A percentile compares a stretch with the other conserved stretches of the same genome.
These are phyloP conservation scores for Sporothrix protearum DNA, from an alignment of 2,329 filamentous ascomycete genomes.

Conservation along the genomic window DNA sequence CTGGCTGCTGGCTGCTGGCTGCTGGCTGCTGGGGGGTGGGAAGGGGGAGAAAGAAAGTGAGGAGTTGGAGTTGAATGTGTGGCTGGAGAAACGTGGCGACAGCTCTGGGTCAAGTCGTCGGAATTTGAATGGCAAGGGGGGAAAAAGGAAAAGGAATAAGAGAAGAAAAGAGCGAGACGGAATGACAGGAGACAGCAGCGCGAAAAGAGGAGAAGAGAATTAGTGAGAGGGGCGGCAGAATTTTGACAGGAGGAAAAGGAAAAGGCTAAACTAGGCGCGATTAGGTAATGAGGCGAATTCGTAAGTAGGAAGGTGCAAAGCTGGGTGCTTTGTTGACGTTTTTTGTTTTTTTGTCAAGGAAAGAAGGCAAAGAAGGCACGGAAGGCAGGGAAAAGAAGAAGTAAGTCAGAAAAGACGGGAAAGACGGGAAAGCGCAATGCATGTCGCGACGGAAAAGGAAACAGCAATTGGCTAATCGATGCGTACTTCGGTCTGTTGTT, in stretches of 20 bases:
- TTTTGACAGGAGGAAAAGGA: neutral
- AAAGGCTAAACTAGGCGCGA: neutral
- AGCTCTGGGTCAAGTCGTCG: constrained; percentile 21
- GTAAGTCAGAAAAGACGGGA: neutral
- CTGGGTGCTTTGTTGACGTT: neutral
- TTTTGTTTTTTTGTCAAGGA: neutral
- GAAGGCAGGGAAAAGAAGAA: no score
- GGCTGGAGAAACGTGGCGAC: constrained; percentile 35
- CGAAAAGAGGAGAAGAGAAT: neutral
- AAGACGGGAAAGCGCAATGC: neutral
- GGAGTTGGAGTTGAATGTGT: constrained; percentile 31
- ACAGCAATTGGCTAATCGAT: neutral
- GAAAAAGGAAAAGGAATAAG: neutral
- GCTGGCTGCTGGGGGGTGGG: neutral
- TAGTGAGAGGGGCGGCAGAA: neutral
- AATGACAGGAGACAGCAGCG: no score
- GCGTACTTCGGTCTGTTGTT: neutral
- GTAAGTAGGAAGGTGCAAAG: neutral
- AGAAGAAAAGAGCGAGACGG: neutral
- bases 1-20: no score
- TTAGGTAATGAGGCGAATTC: constrained; percentile 18
- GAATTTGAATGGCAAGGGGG: neutral
- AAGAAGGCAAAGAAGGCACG: neutral
- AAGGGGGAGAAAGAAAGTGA: neutral
- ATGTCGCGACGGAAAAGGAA: constrained; percentile 6